Percentiles rank a stretch among this genome's conserved stretches.
phyloP scores from a whole-genome alignment of 768 basidiomycete genomes.

The Podaxis rugospora region DNA sequence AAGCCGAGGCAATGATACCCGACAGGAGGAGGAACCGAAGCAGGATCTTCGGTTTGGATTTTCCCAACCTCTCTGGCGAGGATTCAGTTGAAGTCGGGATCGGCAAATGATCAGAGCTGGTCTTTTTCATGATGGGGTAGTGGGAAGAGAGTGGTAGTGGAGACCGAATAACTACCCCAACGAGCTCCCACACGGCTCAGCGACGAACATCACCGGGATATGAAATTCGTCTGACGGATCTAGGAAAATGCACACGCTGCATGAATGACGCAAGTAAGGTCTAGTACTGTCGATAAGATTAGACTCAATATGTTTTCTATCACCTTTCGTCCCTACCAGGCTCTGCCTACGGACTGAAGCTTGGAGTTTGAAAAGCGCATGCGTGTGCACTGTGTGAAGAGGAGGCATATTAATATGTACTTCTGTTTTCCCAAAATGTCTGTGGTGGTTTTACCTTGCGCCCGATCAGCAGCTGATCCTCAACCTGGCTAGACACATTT shows the following conservation, averaged over 20 bases:
- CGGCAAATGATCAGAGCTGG: background rate
- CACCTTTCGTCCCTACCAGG: too few species aligned
- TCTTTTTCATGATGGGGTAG: background rate
- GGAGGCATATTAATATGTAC: background rate
- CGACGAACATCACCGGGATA: background rate
- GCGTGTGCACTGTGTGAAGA: too few species aligned
- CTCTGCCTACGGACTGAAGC: too few species aligned
- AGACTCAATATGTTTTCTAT: background rate
- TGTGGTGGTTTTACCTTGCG: background rate
- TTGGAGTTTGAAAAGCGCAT: too few species aligned
- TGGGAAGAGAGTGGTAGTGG: background rate
- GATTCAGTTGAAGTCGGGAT: background rate
- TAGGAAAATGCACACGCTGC: background rate
- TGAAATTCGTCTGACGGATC: background rate
- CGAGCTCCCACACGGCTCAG: background rate
- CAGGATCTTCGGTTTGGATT: background rate
- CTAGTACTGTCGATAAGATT: background rate
- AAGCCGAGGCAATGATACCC: background rate
- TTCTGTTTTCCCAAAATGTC: background rate
- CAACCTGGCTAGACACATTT: background rate
- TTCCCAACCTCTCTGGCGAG: background rate
- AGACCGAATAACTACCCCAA: background rate
- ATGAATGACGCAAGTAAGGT: background rate
- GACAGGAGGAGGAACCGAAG: constrained; percentile 1
- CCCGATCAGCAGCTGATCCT: background rate